These are phyloP conservation scores for Helminthosporium solani DNA, from an alignment of 2,329 filamentous ascomycete genomes.

Conservation along the genomic window DNA sequence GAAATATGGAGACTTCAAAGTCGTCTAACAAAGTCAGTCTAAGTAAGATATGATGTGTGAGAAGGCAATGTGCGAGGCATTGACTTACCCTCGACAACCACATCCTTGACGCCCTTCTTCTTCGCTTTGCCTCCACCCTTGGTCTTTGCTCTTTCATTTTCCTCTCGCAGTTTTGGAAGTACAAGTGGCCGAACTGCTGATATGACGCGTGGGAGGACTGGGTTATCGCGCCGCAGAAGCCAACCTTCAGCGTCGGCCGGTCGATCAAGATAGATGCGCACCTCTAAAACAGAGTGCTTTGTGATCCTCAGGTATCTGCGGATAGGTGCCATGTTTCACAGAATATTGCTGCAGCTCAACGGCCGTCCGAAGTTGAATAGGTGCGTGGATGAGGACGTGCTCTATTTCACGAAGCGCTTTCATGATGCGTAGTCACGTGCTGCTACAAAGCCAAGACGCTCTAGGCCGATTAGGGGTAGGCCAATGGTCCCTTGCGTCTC, in stretches of 20 bases:
- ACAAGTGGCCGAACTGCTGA: constrained; percentile 82
- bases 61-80: not conserved
- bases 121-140: constrained; percentile 58
- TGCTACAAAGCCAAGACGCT: constrained; percentile 2
- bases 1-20: constrained; percentile 91
- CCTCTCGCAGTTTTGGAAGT: constrained; percentile 86
- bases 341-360: not conserved
- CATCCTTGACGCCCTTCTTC: constrained; percentile 86
- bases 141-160: constrained; percentile 66
- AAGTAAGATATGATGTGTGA: constrained; percentile 5
- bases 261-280: constrained; percentile 92
- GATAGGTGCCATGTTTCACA: constrained; percentile 72
- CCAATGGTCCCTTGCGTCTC: not conserved
- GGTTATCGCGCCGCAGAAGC: constrained; percentile 74
- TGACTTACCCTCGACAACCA: constrained; percentile 71
- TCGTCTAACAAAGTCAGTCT: constrained; percentile 64
- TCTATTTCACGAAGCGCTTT: not conserved
- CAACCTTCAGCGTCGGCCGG: constrained; percentile 80
- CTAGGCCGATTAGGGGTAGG: not conserved
- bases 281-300: constrained; percentile 93
- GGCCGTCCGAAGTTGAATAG: too few species aligned
- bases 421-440: constrained; percentile 5
- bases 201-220: constrained; percentile 79
- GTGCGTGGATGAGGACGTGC: not conserved
- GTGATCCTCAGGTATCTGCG: constrained; percentile 88